Percentiles rank a stretch among this genome's conserved stretches.
Conservation (phyloP, 1,284 basidiomycete genomes). For the Ustilago lituana region DNA sequence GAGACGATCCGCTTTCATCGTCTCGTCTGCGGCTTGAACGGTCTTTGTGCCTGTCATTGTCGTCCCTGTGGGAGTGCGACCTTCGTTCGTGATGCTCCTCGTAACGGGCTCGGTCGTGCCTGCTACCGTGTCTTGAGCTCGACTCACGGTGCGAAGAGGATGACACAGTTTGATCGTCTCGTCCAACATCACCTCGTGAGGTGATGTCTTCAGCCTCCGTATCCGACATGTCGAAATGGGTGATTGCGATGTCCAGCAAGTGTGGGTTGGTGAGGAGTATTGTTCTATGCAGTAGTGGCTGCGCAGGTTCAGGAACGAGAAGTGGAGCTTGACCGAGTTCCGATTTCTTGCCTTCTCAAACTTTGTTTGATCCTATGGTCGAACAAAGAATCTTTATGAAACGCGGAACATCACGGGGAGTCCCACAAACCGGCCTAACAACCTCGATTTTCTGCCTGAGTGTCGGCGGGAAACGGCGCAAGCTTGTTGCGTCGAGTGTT, state of each 20-base stretch:
- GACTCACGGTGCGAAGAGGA: constrained; percentile 7
- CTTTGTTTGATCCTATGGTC: neutral
- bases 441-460: neutral
- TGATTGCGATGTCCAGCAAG: too few species aligned
- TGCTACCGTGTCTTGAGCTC: constrained; percentile 11
- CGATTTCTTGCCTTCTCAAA: too few species aligned
- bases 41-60: constrained; percentile 1
- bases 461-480: constrained; percentile 31
- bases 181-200: neutral
- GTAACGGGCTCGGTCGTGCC: constrained; percentile 1
- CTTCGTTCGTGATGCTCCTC: constrained; percentile 10
- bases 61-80: constrained; percentile 11
- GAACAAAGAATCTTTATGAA: neutral
- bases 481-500: constrained; percentile 2
- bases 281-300: too few species aligned
- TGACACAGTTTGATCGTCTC: neutral
- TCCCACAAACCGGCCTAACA: neutral
- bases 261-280: too few species aligned
- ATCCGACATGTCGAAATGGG: constrained; percentile 18
- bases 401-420: constrained; percentile 8
- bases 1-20: neutral
- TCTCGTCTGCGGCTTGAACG: neutral
- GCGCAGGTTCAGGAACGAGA: too few species aligned
- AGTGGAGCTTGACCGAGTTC: constrained; percentile 11
- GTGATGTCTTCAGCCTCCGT: neutral